Conservation (phyloP, 345 rosid species). For the Trapa bicornis region DNA sequence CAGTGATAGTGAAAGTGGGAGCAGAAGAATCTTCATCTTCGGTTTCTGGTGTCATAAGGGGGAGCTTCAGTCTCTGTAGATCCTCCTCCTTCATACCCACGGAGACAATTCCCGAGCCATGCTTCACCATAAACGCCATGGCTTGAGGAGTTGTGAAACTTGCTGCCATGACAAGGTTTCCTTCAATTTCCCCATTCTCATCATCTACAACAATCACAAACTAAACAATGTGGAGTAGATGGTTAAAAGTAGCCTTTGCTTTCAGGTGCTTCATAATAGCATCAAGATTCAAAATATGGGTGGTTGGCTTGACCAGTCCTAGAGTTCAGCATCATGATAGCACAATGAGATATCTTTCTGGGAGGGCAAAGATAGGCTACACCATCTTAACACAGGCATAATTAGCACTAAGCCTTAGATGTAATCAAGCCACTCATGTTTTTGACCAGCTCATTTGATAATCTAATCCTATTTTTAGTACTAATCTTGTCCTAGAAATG, state of each 20-base stretch:
- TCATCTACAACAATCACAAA: conserved; percentile 85
- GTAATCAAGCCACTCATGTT: background rate
- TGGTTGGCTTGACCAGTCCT: too few relatives aligned
- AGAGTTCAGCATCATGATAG: too few relatives aligned
- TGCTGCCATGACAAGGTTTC: conserved; percentile 74
- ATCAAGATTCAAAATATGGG: background rate
- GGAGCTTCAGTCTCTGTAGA: conserved; percentile 65
- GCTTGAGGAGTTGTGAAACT: conserved; percentile 34
- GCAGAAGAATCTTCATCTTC: conserved; percentile 73
- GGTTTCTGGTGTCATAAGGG: conserved; percentile 63
- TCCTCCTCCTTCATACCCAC: conserved; percentile 74
- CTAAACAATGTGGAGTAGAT: conserved; percentile 25
- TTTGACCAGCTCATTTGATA: background rate
- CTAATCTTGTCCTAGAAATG: too few relatives aligned
- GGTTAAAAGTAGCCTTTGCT: conserved; percentile 8
- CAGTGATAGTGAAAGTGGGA: conserved; percentile 76
- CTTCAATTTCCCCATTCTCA: conserved; percentile 64
- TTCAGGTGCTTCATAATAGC: background rate
- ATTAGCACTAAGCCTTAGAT: background rate
- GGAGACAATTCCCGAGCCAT: conserved; percentile 75
- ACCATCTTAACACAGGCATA: too few relatives aligned
- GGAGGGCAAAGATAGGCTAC: too few relatives aligned
- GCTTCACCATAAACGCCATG: conserved; percentile 52
- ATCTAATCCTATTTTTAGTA: background rate
- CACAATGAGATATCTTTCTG: too few relatives aligned